A percentile compares a stretch with the other conserved stretches of the same genome.
phyloP scores from a whole-genome alignment of 768 basidiomycete genomes.

The Lactarius hatsudake region DNA sequence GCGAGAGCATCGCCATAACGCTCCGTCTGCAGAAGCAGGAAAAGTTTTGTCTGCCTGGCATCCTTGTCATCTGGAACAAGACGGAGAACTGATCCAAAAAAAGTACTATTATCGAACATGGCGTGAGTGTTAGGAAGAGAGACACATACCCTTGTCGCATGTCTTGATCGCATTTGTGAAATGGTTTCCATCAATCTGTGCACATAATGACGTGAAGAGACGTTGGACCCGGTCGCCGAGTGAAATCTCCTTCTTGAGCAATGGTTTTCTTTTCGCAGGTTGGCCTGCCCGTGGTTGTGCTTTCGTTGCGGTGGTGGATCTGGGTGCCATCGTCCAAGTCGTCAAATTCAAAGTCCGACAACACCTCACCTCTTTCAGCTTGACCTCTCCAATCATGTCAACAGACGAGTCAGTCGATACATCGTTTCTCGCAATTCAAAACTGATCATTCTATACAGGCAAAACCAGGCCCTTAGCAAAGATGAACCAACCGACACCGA shows the following conservation, averaged over 20 bases:
- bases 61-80: slow-evolving; percentile 66
- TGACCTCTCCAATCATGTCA: slow-evolving; percentile 24
- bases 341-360: slow-evolving; percentile 23
- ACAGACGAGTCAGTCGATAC: slow-evolving; percentile 28
- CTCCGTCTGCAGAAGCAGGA: slow-evolving; percentile 83
- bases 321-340: slow-evolving; percentile 17
- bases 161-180: slow-evolving; percentile 85
- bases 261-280: slow-evolving; percentile 28
- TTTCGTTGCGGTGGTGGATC: slow-evolving; percentile 12
- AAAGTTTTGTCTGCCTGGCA: slow-evolving; percentile 80
- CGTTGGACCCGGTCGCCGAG: slow-evolving; percentile 45
- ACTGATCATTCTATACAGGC: slow-evolving; percentile 3
- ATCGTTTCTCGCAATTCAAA: background rate
- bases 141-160: slow-evolving; percentile 81
- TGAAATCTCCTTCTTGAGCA: slow-evolving; percentile 35
- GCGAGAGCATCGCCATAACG: slow-evolving; percentile 68
- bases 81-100: slow-evolving; percentile 54
- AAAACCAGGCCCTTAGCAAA: slow-evolving; percentile 5
- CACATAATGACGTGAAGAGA: slow-evolving; percentile 74
- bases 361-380: background rate
- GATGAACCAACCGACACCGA: slow-evolving; percentile 24
- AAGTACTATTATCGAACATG: background rate
- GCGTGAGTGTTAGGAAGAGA: background rate
- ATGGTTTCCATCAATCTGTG: slow-evolving; percentile 89
- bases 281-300: background rate